Percentiles rank a stretch among this genome's conserved stretches.
These are phyloP conservation scores for Spirogloea muscicola DNA, from an alignment of 139 green algal species.

Conservation along the genomic window DNA sequence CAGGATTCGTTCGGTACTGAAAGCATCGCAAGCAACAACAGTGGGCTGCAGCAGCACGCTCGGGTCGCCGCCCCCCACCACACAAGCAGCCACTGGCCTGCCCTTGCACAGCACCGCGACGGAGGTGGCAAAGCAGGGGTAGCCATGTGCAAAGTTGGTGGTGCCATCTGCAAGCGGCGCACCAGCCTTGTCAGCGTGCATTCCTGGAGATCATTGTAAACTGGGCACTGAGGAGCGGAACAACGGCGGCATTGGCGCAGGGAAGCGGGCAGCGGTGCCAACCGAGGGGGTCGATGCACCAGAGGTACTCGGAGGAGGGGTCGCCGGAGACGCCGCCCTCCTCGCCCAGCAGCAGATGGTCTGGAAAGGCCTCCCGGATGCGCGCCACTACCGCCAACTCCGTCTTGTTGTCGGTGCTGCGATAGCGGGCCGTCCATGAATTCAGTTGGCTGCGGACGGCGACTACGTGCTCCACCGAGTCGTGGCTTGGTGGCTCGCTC, in stretches of 20 bases:
- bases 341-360: slow-evolving; percentile 73
- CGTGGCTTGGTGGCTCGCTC: no score
- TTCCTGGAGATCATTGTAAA: no score
- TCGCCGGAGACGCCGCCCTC: slow-evolving; percentile 83
- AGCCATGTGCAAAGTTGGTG: slow-evolving; percentile 40
- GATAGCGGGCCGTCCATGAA: no score
- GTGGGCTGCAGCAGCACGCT: slow-evolving; percentile 71
- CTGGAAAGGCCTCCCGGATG: slow-evolving; percentile 17
- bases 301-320: slow-evolving; percentile 71
- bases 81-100: slow-evolving; percentile 4
- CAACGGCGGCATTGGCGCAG: background rate
- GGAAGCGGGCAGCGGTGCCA: background rate
- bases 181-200: no score
- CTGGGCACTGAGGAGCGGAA: no score
- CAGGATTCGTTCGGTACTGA: no score
- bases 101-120: slow-evolving; percentile 29
- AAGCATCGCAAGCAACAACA: no score
- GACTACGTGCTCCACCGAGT: no score
- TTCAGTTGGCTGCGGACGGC: no score
- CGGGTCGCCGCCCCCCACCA: no score
- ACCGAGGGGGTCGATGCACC: slow-evolving; percentile 81
- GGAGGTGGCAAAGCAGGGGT: slow-evolving; percentile 24
- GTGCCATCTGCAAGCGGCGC: slow-evolving; percentile 5
- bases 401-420: slow-evolving; percentile 37
- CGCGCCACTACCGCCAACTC: slow-evolving; percentile 33